Conservation (phyloP, 805 yeast species). For the Candida montana region DNA sequence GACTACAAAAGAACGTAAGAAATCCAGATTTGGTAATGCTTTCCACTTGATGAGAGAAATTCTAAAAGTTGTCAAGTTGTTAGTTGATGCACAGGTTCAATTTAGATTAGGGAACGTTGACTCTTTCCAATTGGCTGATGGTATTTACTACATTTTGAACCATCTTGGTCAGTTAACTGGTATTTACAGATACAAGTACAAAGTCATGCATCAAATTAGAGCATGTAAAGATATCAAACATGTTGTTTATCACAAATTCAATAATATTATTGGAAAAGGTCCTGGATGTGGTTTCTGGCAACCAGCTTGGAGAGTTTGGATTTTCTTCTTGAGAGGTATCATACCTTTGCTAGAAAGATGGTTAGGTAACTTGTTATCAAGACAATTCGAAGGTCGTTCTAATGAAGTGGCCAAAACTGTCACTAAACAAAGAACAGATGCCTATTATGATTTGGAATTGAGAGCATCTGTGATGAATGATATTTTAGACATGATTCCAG, state of each 20-base stretch:
- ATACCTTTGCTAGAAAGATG: slow-evolving; percentile 91
- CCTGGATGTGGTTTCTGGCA: slow-evolving; percentile 99
- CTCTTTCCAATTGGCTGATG: slow-evolving; percentile 93
- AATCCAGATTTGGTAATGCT: slow-evolving; percentile 93
- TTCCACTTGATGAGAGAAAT: slow-evolving; percentile 92
- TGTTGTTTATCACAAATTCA: slow-evolving; percentile 80
- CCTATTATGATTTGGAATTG: slow-evolving; percentile 88
- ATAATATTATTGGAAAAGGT: slow-evolving; percentile 86
- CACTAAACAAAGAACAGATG: slow-evolving; percentile 92
- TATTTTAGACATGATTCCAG: slow-evolving; percentile 95
- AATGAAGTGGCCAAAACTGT: slow-evolving; percentile 91
- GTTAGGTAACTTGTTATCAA: slow-evolving; percentile 83
- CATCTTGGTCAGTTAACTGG: slow-evolving; percentile 97
- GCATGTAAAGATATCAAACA: slow-evolving; percentile 95
- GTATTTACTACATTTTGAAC: slow-evolving; percentile 80
- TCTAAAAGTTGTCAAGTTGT: slow-evolving; percentile 69
- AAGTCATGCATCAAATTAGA: slow-evolving; percentile 96
- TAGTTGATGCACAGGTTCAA: slow-evolving; percentile 94
- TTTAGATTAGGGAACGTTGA: slow-evolving; percentile 86
- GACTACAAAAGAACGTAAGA: slow-evolving; percentile 93
- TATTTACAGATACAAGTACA: slow-evolving; percentile 91
- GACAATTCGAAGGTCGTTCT: slow-evolving; percentile 95
- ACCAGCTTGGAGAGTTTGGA: slow-evolving; percentile 98
- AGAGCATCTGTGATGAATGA: slow-evolving; percentile 95
- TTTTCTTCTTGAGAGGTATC: slow-evolving; percentile 84